A percentile compares a stretch with the other conserved stretches of the same genome.
These are phyloP conservation scores for Cystobasidium pallidum DNA, from an alignment of 1,284 basidiomycete species.

Conservation along the genomic window DNA sequence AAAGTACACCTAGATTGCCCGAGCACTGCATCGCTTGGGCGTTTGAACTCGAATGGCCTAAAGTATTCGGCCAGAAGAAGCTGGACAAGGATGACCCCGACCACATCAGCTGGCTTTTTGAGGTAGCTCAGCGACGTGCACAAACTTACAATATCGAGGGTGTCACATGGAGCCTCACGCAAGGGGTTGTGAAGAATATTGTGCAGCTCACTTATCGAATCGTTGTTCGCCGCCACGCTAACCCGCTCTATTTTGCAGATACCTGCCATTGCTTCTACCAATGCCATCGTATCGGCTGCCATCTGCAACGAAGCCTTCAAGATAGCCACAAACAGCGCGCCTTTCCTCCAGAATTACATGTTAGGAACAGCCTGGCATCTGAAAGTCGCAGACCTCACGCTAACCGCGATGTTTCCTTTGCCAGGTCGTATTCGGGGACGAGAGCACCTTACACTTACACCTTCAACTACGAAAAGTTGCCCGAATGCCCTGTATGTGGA, in stretches of 20 bases:
- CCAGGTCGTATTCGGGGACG: constrained; percentile 72
- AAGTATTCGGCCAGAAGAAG: constrained; percentile 78
- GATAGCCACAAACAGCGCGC: constrained; percentile 90
- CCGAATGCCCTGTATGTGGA: constrained; percentile 96
- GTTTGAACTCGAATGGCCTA: constrained; percentile 97
- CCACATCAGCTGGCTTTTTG: constrained; percentile 92
- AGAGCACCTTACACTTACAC: constrained; percentile 97
- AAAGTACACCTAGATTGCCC: constrained; percentile 95
- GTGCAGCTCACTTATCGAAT: constrained; percentile 60
- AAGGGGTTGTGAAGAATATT: constrained; percentile 99
- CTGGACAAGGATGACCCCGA: constrained; percentile 96
- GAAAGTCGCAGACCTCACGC: background rate
- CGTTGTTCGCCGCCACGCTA: too few relatives aligned
- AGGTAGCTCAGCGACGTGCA: constrained; percentile 76
- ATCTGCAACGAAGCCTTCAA: constrained; percentile 99
- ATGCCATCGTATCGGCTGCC: constrained; percentile 93
- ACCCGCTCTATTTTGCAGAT: constrained; percentile 11
- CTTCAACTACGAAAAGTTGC: constrained; percentile 89
- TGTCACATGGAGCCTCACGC: constrained; percentile 95
- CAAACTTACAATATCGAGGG: constrained; percentile 94
- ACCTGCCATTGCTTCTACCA: constrained; percentile 87
- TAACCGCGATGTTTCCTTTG: background rate
- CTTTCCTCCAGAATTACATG: constrained; percentile 97
- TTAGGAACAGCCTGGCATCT: constrained; percentile 9
- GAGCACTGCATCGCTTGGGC: constrained; percentile 99